These are phyloP conservation scores for Hypoxylon sp. DNA, from an alignment of 2,329 filamentous ascomycete genomes.

Conservation along the genomic window DNA sequence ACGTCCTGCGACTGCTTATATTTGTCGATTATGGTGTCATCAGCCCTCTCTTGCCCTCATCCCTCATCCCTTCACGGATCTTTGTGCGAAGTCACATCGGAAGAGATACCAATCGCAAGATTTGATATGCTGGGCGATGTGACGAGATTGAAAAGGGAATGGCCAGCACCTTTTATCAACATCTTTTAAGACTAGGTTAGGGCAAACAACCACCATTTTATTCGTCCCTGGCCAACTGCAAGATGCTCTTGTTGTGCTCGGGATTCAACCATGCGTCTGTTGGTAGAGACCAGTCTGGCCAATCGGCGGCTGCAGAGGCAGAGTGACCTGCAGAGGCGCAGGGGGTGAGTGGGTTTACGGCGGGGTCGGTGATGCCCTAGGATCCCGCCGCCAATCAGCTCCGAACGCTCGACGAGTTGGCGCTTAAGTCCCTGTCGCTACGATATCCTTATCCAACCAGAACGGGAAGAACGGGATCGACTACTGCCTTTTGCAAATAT, in stretches of 20 bases:
- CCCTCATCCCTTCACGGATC: constrained; percentile 17
- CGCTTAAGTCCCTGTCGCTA: constrained; percentile 53
- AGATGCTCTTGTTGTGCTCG: constrained; percentile 18
- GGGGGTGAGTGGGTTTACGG: constrained; percentile 35
- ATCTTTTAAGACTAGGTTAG: constrained; percentile 28
- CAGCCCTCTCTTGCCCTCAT: not conserved
- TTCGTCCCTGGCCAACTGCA: constrained; percentile 19
- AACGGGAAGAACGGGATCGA: constrained; percentile 43
- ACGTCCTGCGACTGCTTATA: constrained; percentile 1
- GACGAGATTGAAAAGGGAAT: constrained; percentile 41
- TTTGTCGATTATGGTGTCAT: not conserved
- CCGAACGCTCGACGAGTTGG: constrained; percentile 45
- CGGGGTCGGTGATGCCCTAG: constrained; percentile 49
- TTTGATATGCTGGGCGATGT: constrained; percentile 33
- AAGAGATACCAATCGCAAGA: constrained; percentile 7
- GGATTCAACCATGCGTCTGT: constrained; percentile 24
- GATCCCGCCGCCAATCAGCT: constrained; percentile 50
- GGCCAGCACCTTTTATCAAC: constrained; percentile 33
- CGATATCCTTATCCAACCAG: constrained; percentile 54
- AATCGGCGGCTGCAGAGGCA: constrained; percentile 40
- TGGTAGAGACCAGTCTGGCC: constrained; percentile 27
- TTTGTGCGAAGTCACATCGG: constrained; percentile 19
- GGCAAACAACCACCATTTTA: constrained; percentile 20
- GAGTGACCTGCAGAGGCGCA: constrained; percentile 40
- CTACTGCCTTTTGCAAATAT: constrained; percentile 44